Evolutionary conservation across 2,329 filamentous ascomycete genomes (phyloP), one percentile per base, ranked within the genome.

Genomic region (Epichloe baconii): DNA sequence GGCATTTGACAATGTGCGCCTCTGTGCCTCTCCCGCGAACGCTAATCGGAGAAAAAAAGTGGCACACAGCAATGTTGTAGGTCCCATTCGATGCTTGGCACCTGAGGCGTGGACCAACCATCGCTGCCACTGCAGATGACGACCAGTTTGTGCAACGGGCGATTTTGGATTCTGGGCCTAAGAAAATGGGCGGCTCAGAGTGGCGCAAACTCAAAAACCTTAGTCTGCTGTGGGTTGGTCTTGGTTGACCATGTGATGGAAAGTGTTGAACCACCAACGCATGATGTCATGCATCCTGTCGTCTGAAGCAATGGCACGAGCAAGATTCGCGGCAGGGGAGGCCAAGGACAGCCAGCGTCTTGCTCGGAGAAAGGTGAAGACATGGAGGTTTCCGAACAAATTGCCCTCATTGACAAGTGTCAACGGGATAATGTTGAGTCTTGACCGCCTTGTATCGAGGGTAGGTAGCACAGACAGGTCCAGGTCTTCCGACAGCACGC

Each of bases 131-230:
- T 31, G 26, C 26, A 31, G 26, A 10, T 31, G 26, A 31, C 26
- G 26, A 10, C 8, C 1, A 14, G 8, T 21, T 42, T 7, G 19
- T n/a, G 40, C 40, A 42, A 19, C 21, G 19, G 38, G 38, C 15
- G 35, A 47, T 11, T 40, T 47, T 4, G 21, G 21, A 17, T 11
- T 21, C 40, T 19, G 19, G 44, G 35, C 19, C n/a, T 7, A 35
- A 5, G 5, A 36, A 37, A n/a, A 44, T 36, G 14, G 40, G 34
- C 35, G 46, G 46, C 36, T 34, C 34, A 34, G n/a, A 23, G 41
- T 52, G 50, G 50, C 45, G 50, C 34, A 48, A 52, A 52, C 44
- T 44, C 50, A 48, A 52, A 52, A 43, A 37, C 14, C 36, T 42
- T 47, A 31, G 36, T 37, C 10, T 23, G 5, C 12, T 31, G 26